phyloP scores from a whole-genome alignment of 2,329 filamentous ascomycete genomes.

The Aspergillus proliferans region DNA sequence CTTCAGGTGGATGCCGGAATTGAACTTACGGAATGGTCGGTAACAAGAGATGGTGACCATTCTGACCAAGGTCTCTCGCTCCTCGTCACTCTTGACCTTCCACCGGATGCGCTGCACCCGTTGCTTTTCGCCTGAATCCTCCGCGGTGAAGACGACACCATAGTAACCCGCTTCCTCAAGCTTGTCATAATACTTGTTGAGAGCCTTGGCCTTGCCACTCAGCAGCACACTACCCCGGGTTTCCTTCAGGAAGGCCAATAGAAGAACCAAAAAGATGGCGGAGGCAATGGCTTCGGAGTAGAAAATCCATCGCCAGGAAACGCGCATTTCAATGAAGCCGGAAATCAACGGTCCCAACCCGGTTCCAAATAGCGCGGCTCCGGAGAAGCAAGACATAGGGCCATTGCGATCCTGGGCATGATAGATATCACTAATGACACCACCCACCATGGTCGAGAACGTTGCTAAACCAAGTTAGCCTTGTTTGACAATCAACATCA shows the following conservation, averaged over 20 bases:
- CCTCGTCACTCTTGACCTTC: constrained; percentile 69
- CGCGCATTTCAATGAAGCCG: constrained; percentile 59
- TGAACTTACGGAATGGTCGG: constrained; percentile 58
- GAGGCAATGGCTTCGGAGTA: constrained; percentile 70
- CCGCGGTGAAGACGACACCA: constrained; percentile 42
- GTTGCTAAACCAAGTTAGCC: constrained; percentile 26
- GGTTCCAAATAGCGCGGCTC: constrained; percentile 66
- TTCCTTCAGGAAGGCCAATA: constrained; percentile 66
- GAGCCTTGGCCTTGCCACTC: constrained; percentile 59
- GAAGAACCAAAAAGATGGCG: constrained; percentile 53
- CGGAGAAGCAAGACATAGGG: constrained; percentile 79
- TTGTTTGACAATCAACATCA: not conserved
- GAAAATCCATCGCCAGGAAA: constrained; percentile 76
- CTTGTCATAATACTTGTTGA: constrained; percentile 72
- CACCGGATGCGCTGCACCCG: constrained; percentile 58
- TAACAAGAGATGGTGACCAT: constrained; percentile 67
- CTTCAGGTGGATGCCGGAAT: not conserved
- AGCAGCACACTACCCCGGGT: constrained; percentile 72
- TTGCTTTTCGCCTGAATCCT: constrained; percentile 19
- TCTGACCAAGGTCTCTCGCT: constrained; percentile 56
- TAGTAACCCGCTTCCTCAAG: constrained; percentile 58
- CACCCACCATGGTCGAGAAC: constrained; percentile 80
- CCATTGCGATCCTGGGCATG: constrained; percentile 68
- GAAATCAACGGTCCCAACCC: constrained; percentile 66
- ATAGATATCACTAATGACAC: constrained; percentile 78